phyloP scores from a whole-genome alignment of 108 stramenopile species.

The Stephanodiscus triporus region DNA sequence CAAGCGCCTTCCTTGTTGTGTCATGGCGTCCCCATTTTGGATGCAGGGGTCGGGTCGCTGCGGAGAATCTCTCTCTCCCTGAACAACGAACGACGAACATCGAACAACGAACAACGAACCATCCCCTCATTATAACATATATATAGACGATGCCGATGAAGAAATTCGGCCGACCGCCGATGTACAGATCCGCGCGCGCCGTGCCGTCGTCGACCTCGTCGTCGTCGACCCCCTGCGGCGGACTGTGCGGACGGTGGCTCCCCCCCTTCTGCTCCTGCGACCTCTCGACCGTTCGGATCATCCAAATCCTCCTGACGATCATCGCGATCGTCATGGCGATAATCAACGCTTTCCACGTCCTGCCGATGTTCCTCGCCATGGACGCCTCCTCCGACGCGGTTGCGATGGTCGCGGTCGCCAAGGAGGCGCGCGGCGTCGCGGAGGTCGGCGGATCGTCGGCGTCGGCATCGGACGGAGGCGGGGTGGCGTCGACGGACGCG shows the following conservation, averaged over 20 bases:
- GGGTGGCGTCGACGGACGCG: background rate
- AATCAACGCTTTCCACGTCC: slow-evolving; percentile 13
- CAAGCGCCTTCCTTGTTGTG: too few relatives aligned
- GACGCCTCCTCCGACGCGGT: slow-evolving; percentile 9
- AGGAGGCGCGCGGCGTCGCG: too few relatives aligned
- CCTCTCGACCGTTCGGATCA: slow-evolving; percentile 8
- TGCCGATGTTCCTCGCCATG: slow-evolving; percentile 27
- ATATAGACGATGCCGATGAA: slow-evolving; percentile 6
- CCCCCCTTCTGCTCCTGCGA: background rate
- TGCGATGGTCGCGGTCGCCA: too few relatives aligned
- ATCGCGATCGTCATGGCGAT: slow-evolving; percentile 21
- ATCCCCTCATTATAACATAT: background rate
- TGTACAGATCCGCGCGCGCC: slow-evolving; percentile 45
- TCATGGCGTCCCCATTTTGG: too few relatives aligned
- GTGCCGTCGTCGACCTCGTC: slow-evolving; percentile 28
- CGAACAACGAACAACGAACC: too few relatives aligned
- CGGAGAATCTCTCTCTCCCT: too few relatives aligned
- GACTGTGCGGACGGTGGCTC: background rate
- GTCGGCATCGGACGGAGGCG: background rate
- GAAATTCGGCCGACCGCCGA: slow-evolving; percentile 17
- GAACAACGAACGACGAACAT: too few relatives aligned
- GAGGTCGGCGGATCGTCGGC: background rate
- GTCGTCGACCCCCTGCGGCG: slow-evolving; percentile 10
- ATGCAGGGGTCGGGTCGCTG: too few relatives aligned
- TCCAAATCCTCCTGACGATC: slow-evolving; percentile 17